Percentiles rank a stretch among this genome's conserved stretches.
Evolutionary conservation across 2,329 filamentous ascomycete species (phyloP).

Genomic region (Neoascochyta sp.): DNA sequence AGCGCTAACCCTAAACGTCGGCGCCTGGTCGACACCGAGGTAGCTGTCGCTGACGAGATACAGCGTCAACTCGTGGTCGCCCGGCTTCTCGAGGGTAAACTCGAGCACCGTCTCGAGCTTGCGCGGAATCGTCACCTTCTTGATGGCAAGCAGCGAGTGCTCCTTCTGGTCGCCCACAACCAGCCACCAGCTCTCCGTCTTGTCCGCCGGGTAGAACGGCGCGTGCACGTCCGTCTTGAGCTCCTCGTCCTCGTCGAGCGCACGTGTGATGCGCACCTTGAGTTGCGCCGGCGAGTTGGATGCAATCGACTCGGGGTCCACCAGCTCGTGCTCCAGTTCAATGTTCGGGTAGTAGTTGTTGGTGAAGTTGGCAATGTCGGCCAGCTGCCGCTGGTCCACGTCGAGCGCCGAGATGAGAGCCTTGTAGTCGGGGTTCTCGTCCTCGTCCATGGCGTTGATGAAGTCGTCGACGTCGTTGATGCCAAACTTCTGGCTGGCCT

Average conservation of each 20-base stretch:
- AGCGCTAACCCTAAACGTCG: slow-evolving; percentile 77
- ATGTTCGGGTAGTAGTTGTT: slow-evolving; percentile 96
- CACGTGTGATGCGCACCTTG: slow-evolving; percentile 78
- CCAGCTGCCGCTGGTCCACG: slow-evolving; percentile 76
- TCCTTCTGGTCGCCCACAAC: slow-evolving; percentile 90
- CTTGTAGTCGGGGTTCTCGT: slow-evolving; percentile 80
- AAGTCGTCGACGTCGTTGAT: slow-evolving; percentile 96
- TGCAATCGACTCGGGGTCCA: slow-evolving; percentile 74
- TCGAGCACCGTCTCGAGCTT: slow-evolving; percentile 77
- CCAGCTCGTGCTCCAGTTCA: slow-evolving; percentile 81
- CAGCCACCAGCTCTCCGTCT: slow-evolving; percentile 98
- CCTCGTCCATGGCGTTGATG: slow-evolving; percentile 97
- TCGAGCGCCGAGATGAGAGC: slow-evolving; percentile 73
- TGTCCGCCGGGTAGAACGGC: slow-evolving; percentile 86
- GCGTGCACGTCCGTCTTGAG: slow-evolving; percentile 84
- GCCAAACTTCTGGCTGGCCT: slow-evolving; percentile 73
- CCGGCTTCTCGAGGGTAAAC: slow-evolving; percentile 79
- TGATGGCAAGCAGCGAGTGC: slow-evolving; percentile 85
- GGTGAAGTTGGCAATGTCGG: slow-evolving; percentile 88
- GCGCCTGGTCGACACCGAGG: slow-evolving; percentile 93
- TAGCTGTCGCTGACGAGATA: slow-evolving; percentile 98
- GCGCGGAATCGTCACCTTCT: slow-evolving; percentile 81
- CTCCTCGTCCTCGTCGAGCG: slow-evolving; percentile 68
- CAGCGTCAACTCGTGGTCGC: slow-evolving; percentile 82
- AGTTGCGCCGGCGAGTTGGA: slow-evolving; percentile 79